Evolutionary conservation across 306 rosid species (phyloP).

Genomic region (Fagus sylvatica): DNA sequence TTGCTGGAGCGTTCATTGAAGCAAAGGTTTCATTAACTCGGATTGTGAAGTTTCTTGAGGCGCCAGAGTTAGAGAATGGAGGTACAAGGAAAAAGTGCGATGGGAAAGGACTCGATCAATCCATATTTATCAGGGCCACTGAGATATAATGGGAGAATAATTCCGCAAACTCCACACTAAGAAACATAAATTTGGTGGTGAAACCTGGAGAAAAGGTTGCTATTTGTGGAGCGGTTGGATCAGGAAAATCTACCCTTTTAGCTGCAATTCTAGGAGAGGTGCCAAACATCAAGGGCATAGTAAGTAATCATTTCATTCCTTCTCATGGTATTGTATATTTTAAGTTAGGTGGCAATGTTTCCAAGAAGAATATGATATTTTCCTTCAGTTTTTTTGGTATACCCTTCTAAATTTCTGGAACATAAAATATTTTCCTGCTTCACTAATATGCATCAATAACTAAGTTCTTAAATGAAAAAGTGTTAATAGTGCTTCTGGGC

Average conservation of each 20-base stretch:
- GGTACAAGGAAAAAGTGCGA: too few relatives aligned
- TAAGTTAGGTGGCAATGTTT: too few relatives aligned
- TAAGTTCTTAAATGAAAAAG: not conserved
- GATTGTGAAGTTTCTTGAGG: too few relatives aligned
- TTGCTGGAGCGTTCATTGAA: not conserved
- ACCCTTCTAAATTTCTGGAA: too few relatives aligned
- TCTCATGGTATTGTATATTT: not conserved
- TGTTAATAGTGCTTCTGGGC: not conserved
- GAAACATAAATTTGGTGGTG: conserved; percentile 23
- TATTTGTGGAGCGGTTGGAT: conserved; percentile 40
- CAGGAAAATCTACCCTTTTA: conserved; percentile 35
- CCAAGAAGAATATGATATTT: too few relatives aligned
- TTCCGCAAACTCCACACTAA: conserved; percentile 19
- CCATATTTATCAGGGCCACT: not conserved
- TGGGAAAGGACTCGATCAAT: too few relatives aligned
- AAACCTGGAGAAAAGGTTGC: conserved; percentile 30
- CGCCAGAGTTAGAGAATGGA: too few relatives aligned
- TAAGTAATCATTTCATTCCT: conserved; percentile 17
- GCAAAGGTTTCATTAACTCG: too few relatives aligned
- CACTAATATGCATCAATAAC: too few relatives aligned
- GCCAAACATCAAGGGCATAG: conserved; percentile 22
- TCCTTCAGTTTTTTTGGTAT: too few relatives aligned
- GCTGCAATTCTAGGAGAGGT: conserved; percentile 38
- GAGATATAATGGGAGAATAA: conserved; percentile 29
- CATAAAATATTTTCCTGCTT: too few relatives aligned